Evolutionary conservation across 192 early-diverging fungal species (phyloP).

Genomic region (Coemansia furcata): DNA sequence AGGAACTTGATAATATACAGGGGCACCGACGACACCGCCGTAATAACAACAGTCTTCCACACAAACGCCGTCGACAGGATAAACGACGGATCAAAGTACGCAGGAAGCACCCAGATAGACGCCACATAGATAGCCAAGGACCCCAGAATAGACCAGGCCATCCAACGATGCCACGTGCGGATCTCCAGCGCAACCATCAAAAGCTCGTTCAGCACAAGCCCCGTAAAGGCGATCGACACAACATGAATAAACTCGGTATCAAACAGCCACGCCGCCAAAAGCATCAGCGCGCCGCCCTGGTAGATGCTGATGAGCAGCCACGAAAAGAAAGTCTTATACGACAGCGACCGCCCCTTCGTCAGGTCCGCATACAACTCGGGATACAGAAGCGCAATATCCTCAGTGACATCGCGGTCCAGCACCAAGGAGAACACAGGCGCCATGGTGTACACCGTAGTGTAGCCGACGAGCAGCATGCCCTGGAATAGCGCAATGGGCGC

Average conservation of each 20-base stretch:
- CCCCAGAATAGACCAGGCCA: slow-evolving; percentile 81
- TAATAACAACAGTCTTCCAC: slow-evolving; percentile 90
- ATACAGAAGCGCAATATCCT: slow-evolving; percentile 86
- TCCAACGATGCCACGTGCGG: slow-evolving; percentile 88
- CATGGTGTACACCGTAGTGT: slow-evolving; percentile 97
- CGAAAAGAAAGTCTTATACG: slow-evolving; percentile 90
- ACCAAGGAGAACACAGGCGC: slow-evolving; percentile 95
- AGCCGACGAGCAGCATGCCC: slow-evolving; percentile 82
- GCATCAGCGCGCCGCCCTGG: slow-evolving; percentile 95
- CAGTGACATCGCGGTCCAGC: slow-evolving; percentile 83
- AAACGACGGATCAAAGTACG: slow-evolving; percentile 90
- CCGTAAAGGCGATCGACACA: slow-evolving; percentile 93
- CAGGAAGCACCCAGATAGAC: slow-evolving; percentile 85
- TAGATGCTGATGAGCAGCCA: slow-evolving; percentile 95
- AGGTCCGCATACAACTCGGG: slow-evolving; percentile 94
- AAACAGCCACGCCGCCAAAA: slow-evolving; percentile 90
- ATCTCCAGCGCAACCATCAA: slow-evolving; percentile 96
- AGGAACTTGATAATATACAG: slow-evolving; percentile 83
- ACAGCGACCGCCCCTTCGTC: slow-evolving; percentile 88
- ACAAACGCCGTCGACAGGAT: slow-evolving; percentile 82
- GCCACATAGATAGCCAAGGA: slow-evolving; percentile 81
- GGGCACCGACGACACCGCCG: slow-evolving; percentile 81
- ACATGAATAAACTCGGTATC: slow-evolving; percentile 95
- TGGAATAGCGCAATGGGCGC: slow-evolving; percentile 96
- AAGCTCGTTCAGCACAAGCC: slow-evolving; percentile 90